Evolutionary conservation across 1,284 basidiomycete genomes (phyloP).

Genomic region (Puccinia triticina): DNA sequence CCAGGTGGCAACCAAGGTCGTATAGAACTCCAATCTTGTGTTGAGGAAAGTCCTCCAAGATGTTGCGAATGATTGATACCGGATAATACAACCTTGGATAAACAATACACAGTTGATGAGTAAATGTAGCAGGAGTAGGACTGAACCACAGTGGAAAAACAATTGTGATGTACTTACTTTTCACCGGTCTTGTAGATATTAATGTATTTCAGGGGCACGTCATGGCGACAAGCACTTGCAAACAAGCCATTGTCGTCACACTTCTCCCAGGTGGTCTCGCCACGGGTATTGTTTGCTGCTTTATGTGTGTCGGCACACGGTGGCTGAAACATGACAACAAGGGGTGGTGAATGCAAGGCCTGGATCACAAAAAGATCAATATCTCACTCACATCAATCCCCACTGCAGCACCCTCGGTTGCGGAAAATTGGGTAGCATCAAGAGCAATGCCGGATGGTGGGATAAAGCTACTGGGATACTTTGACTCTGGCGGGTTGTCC

Average conservation of each 20-base stretch:
- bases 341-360: background rate
- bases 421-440: background rate
- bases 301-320: background rate
- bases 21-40: background rate
- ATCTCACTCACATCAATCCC: background rate
- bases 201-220: background rate
- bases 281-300: background rate
- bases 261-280: too few species aligned
- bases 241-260: background rate
- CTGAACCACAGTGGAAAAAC: background rate
- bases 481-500: background rate
- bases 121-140: background rate
- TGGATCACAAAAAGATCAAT: too few species aligned
- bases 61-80: background rate
- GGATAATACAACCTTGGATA: background rate
- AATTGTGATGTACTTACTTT: constrained; percentile 3
- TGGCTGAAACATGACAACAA: background rate
- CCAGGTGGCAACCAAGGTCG: background rate
- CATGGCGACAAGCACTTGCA: background rate
- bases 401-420: background rate
- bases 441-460: background rate
- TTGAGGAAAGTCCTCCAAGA: background rate
- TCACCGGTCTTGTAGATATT: constrained; percentile 13
- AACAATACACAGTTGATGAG: background rate
- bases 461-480: background rate